Evolutionary conservation across 2,329 filamentous ascomycete species (phyloP).

Genomic region (Domatiomyces globalis): DNA sequence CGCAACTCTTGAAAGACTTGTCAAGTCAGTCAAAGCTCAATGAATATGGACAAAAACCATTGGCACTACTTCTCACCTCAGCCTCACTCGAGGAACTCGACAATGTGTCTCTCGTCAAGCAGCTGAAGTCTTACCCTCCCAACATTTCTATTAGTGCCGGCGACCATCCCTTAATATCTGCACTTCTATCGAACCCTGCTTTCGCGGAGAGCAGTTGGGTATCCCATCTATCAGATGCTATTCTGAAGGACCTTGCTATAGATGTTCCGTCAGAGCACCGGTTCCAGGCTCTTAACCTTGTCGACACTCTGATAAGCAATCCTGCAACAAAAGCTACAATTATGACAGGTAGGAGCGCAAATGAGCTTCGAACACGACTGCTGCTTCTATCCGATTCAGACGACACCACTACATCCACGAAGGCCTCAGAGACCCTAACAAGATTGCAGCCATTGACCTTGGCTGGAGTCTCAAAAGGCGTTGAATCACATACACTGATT

Average conservation of each 20-base stretch:
- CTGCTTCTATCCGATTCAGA: slow-evolving; percentile 13
- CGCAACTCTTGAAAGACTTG: not conserved
- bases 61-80: slow-evolving; percentile 12
- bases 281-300: not conserved
- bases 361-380: slow-evolving; percentile 1
- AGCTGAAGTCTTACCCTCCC: not conserved
- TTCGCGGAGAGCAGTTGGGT: not conserved
- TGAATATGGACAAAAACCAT: slow-evolving; percentile 17
- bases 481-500: slow-evolving; percentile 5
- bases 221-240: not conserved
- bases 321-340: not conserved
- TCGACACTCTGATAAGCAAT: not conserved
- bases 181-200: not conserved
- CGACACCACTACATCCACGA: slow-evolving; percentile 4
- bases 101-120: not conserved
- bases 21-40: not conserved
- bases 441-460: not conserved
- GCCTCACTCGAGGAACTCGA: not conserved
- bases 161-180: not conserved
- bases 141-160: not conserved
- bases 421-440: slow-evolving; percentile 7
- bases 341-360: not conserved
- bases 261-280: not conserved
- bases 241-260: not conserved
- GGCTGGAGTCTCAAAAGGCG: not conserved